Evolutionary conservation across 83 land plant species (phyloP).

Genomic region (Picea engelmannii): DNA sequence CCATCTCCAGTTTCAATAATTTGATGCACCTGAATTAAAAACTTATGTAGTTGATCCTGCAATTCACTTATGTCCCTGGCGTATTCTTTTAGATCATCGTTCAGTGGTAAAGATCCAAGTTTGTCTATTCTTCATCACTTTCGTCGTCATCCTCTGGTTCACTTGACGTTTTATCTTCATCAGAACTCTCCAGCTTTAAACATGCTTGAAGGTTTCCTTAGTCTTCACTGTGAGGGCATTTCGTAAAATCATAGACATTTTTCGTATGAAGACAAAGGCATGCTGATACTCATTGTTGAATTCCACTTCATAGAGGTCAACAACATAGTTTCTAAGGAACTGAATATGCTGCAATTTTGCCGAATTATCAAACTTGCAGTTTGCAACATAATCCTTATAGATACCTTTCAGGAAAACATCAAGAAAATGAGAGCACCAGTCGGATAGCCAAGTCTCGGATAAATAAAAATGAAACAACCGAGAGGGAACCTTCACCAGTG

Average conservation of each 20-base stretch:
- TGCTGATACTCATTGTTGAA: too few relatives aligned
- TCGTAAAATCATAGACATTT: too few relatives aligned
- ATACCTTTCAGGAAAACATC: constrained; percentile 83
- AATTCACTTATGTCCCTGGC: constrained; percentile 35
- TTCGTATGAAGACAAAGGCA: too few relatives aligned
- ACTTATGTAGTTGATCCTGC: constrained; percentile 53
- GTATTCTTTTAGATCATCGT: constrained; percentile 15
- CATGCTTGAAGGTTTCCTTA: too few relatives aligned
- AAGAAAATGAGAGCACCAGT: constrained; percentile 75
- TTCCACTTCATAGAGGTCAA: constrained; percentile 46
- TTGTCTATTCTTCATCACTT: too few relatives aligned
- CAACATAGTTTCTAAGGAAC: constrained; percentile 78
- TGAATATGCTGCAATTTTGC: constrained; percentile 69
- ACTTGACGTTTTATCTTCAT: too few relatives aligned
- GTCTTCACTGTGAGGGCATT: too few relatives aligned
- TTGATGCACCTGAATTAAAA: constrained; percentile 45
- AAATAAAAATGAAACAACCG: constrained; percentile 76
- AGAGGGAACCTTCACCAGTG: constrained; percentile 79
- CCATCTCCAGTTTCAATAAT: constrained; percentile 40
- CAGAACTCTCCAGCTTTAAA: too few relatives aligned
- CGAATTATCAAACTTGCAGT: constrained; percentile 70
- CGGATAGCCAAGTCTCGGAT: constrained; percentile 74
- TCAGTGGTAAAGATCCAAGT: constrained; percentile 16
- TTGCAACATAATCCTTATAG: too few relatives aligned
- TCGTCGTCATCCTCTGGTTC: too few relatives aligned